Evolutionary conservation across 371 early-diverging fungal species (phyloP), one percentile per base, ranked within the genome.

Genomic region (Choanephora cucurbitarum): DNA sequence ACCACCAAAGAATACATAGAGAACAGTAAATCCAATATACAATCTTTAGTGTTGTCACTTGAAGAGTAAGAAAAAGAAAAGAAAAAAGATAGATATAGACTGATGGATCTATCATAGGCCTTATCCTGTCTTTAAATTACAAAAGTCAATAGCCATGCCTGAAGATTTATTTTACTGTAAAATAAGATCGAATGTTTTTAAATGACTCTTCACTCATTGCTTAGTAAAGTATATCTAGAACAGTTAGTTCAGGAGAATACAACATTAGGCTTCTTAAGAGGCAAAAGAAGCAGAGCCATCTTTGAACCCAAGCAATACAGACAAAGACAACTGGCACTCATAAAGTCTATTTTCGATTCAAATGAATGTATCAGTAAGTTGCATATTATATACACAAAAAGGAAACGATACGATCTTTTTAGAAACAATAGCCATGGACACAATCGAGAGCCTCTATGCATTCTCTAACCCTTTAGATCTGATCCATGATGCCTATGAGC

Each of bases 121-220:
- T 1, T 22, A 13, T 11, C 37, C 48, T 23, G 47, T 57, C 44
- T 62, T 56, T 32, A 64, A 59, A 17, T 44, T 64, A 22, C 65
- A 64, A n/a, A 64, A 59, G 39, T 48, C 59, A 24, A 40, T 51
- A 15, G 15, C 43, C 28, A 59, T 60, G 7, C 57, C 39, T 40
- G 66, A 65, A 45, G 66, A 65, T 23, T 24, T 65, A 22, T 65
- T 65, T 45, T 65, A 65, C 34, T 24, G 66, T 65, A 65, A 52
- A 33, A 23, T 28, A 1, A 24, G 17, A 6, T 4, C 33, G 11
- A n/a, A n/a, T n/a, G n/a, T n/a, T n/a, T n/a, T n/a, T n/a, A n/a
- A n/a, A n/a, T n/a, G n/a, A n/a, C n/a, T 24, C 40, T 47, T n/a
- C 37, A 5, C 1, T 44, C 14, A 9, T 28, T 24, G 21, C 10